Percentiles rank a stretch among this genome's conserved stretches.
Evolutionary conservation across 177 flowering plant species (phyloP).

Genomic region (Vitis hybrid): DNA sequence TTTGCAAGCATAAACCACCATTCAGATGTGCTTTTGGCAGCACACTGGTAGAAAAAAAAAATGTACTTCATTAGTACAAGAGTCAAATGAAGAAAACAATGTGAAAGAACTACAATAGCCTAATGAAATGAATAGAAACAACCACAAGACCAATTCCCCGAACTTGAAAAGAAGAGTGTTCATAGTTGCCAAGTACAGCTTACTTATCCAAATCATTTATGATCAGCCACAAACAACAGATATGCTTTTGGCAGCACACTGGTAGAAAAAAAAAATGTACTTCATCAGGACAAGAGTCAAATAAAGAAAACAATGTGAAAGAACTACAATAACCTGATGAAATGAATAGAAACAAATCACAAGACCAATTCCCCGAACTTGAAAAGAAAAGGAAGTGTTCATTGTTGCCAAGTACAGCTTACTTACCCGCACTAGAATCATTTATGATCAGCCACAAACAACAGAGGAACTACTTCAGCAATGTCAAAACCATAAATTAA

Average conservation of each 20-base stretch:
- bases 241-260: not conserved
- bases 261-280: not conserved
- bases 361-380: not conserved
- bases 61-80: not conserved
- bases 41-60: not conserved
- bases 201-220: constrained; percentile 62
- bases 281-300: not conserved
- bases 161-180: not conserved
- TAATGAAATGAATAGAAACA: not conserved
- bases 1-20: too few species aligned
- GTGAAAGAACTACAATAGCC: too few species aligned
- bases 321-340: not conserved
- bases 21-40: not conserved
- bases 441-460: constrained; percentile 68
- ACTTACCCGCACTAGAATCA: constrained; percentile 54
- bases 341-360: not conserved
- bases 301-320: not conserved
- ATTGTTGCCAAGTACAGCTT: constrained; percentile 1
- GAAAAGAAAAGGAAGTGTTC: too few species aligned
- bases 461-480: constrained; percentile 6
- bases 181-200: not conserved
- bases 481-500: too few species aligned
- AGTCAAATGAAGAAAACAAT: not conserved
- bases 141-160: not conserved
- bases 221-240: constrained; percentile 65